phyloP scores from a whole-genome alignment of 768 basidiomycete genomes.

The Leccinum obscurum region DNA sequence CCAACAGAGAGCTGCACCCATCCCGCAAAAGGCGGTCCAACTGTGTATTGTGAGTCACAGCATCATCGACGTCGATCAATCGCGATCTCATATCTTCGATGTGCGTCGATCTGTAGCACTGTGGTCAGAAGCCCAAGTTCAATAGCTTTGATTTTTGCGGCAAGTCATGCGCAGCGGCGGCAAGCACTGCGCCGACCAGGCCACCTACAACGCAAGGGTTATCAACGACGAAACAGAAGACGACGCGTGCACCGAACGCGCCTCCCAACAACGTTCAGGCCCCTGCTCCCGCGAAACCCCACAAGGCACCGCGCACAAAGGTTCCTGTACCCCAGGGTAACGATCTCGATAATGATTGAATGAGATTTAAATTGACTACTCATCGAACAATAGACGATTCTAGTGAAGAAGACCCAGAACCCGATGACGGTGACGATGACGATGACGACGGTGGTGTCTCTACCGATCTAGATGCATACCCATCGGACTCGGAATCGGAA shows the following conservation, averaged over 20 bases:
- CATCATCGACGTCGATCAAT: slow-evolving; percentile 27
- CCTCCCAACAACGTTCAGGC: slow-evolving; percentile 9
- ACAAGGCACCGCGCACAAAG: slow-evolving; percentile 18
- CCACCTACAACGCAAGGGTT: slow-evolving; percentile 15
- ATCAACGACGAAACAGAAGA: slow-evolving; percentile 22
- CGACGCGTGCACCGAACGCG: slow-evolving; percentile 8
- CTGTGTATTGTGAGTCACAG: slow-evolving; percentile 28
- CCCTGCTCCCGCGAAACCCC: slow-evolving; percentile 11
- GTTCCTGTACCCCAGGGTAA: slow-evolving; percentile 22
- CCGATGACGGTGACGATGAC: slow-evolving; percentile 26
- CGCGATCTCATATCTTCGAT: slow-evolving; percentile 27
- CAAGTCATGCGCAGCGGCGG: slow-evolving; percentile 60
- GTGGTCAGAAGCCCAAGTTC: slow-evolving; percentile 64
- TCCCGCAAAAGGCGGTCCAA: slow-evolving; percentile 22
- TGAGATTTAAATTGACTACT: slow-evolving; percentile 12
- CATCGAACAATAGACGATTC: slow-evolving; percentile 22
- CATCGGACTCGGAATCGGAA: slow-evolving; percentile 30
- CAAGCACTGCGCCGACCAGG: slow-evolving; percentile 30
- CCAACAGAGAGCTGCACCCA: slow-evolving; percentile 15
- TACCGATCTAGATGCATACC: slow-evolving; percentile 35
- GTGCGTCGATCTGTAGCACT: slow-evolving; percentile 35
- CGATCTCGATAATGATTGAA: slow-evolving; percentile 9
- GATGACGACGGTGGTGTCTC: slow-evolving; percentile 20
- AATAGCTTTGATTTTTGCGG: slow-evolving; percentile 61
- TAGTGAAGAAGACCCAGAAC: slow-evolving; percentile 27